Evolutionary conservation across 1,284 basidiomycete species (phyloP).

Genomic region (Ganoderma lingzhi): DNA sequence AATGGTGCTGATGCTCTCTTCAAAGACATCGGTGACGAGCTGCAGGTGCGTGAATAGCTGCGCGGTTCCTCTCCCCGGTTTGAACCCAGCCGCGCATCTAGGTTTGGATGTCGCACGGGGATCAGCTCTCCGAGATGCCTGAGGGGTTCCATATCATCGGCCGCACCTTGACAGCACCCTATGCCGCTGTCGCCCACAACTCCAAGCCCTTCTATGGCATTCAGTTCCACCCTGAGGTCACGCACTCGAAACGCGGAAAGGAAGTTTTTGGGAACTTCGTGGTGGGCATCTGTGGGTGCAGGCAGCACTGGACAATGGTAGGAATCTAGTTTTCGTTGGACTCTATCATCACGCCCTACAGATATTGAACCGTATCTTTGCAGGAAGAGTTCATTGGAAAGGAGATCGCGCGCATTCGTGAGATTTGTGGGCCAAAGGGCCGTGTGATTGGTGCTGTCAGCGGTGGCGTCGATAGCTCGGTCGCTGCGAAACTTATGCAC

Average conservation of each 20-base stretch:
- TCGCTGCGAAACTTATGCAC: constrained; percentile 99
- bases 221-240: constrained; percentile 99
- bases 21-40: constrained; percentile 82
- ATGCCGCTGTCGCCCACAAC: constrained; percentile 93
- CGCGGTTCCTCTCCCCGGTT: constrained; percentile 16
- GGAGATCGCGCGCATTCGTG: constrained; percentile 93
- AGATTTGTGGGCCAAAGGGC: constrained; percentile 94
- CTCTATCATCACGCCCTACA: background rate
- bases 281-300: constrained; percentile 85
- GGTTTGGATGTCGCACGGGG: constrained; percentile 99
- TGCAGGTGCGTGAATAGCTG: constrained; percentile 65
- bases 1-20: constrained; percentile 83
- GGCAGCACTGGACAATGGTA: constrained; percentile 95
- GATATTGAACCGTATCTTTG: constrained; percentile 1
- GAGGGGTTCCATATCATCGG: constrained; percentile 91
- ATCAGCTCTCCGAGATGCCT: constrained; percentile 89
- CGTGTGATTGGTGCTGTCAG: constrained; percentile 98
- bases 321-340: constrained; percentile 23
- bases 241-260: constrained; percentile 91
- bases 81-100: constrained; percentile 40
- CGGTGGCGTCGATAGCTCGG: constrained; percentile 97
- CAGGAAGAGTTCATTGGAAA: constrained; percentile 98
- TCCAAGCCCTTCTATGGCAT: constrained; percentile 94
- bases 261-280: constrained; percentile 94
- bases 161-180: constrained; percentile 89